These are phyloP conservation scores for Dovyalis caffra DNA, from an alignment of 345 rosid species.

Conservation along the genomic window DNA sequence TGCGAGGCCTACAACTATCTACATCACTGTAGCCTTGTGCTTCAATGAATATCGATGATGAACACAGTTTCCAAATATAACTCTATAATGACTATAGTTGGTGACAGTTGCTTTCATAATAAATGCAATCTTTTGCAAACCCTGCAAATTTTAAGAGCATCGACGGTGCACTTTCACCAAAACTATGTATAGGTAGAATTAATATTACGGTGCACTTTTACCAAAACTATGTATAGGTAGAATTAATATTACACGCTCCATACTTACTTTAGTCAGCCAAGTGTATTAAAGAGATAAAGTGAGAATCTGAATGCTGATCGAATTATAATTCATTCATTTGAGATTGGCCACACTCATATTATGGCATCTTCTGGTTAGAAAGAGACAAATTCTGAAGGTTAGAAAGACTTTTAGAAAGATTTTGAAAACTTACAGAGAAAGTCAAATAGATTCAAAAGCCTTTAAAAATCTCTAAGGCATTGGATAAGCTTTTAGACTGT, in stretches of 20 bases:
- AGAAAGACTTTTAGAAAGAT: no score
- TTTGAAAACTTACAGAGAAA: no score
- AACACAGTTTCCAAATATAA: not conserved
- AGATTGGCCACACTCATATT: not conserved
- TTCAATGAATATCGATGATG: not conserved
- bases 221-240: not conserved
- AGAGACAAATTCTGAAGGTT: no score
- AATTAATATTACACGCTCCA: not conserved
- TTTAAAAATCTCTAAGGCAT: no score
- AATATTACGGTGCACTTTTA: no score
- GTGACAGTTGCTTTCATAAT: not conserved
- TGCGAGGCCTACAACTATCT: no score
- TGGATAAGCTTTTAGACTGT: no score
- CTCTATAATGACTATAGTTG: not conserved
- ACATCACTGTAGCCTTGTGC: not conserved
- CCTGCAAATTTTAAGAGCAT: not conserved
- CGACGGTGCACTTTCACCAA: not conserved
- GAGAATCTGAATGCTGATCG: no score
- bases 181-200: not conserved
- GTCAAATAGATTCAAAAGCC: no score
- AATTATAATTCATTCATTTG: not conserved
- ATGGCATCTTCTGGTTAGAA: no score
- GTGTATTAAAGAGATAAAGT: not conserved
- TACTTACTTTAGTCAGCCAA: not conserved
- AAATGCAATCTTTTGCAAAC: conserved; percentile 2